Evolutionary conservation across 768 basidiomycete genomes (phyloP).

Genomic region (Hebeloma cylindrosporum): DNA sequence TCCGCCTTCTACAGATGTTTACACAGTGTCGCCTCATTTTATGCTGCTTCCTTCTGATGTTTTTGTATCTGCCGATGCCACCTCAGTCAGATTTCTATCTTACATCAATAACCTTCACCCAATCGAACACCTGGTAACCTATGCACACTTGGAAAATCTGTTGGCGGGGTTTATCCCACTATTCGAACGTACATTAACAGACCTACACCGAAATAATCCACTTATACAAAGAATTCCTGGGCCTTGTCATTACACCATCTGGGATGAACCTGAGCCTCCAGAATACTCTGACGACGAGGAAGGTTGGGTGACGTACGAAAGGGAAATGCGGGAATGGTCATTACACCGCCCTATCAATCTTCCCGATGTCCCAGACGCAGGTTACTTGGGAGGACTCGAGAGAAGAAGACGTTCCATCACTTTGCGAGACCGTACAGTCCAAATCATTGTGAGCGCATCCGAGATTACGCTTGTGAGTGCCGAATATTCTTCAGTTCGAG

Average conservation of each 20-base stretch:
- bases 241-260: slow-evolving; percentile 39
- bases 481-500: background rate
- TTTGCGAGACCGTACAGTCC: slow-evolving; percentile 38
- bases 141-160: slow-evolving; percentile 32
- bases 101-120: slow-evolving; percentile 59
- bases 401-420: slow-evolving; percentile 36
- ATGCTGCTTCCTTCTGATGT: slow-evolving; percentile 48
- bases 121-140: slow-evolving; percentile 25
- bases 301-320: slow-evolving; percentile 44
- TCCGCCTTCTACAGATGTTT: slow-evolving; percentile 32
- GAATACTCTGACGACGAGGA: slow-evolving; percentile 51
- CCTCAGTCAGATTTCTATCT: slow-evolving; percentile 35
- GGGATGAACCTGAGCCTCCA: slow-evolving; percentile 51
- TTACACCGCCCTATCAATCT: slow-evolving; percentile 43
- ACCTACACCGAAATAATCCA: slow-evolving; percentile 51
- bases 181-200: slow-evolving; percentile 53
- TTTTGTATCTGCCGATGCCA: slow-evolving; percentile 30
- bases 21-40: slow-evolving; percentile 40
- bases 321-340: slow-evolving; percentile 42
- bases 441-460: slow-evolving; percentile 42
- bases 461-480: slow-evolving; percentile 43
- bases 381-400: slow-evolving; percentile 50
- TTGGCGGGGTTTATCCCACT: slow-evolving; percentile 43
- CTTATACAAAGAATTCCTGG: slow-evolving; percentile 42
- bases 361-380: slow-evolving; percentile 42